Base-by-base conservation (phyloP, 306 rosid species). In the Inga oerstediana region DNA sequence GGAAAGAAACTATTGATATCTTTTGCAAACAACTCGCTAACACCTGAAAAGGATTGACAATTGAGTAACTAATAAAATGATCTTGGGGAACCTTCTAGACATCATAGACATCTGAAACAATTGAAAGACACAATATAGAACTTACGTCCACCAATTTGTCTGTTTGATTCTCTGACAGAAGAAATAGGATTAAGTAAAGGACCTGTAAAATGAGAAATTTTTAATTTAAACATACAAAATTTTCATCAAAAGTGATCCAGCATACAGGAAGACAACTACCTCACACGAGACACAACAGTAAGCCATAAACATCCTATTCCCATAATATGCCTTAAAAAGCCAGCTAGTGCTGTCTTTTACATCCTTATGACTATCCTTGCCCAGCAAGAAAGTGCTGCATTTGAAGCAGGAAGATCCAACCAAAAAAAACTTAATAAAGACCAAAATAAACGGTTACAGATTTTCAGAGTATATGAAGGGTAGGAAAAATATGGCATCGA, bases 301-400 rank as follows among this genome's bases (percentile, higher is more conserved):
- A 24, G 95, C 99, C 98, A 97, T 97, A 89, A 97, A 94, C 87
- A 91, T 92, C 89, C 94, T 85, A 85, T 97, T 97, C 81, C 97
- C 97, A 51, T 97, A 97, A 84, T 97, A 97, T 80, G 88, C 85
- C 93, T 66, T 94, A 75, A 97, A 94, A 87, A 97, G 97, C 98
- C 98, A 92, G 84, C 61, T 97, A 83, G 91, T 90, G 88, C 99
- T 97, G 91, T 97, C 99, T 80, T 97, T 97, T 67, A 97, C 98
- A 79, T 97, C 99, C 88, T 97, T 97, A 87, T 97, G 99, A 87
- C 98, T 96, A 80, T 85, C 90, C 87, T 96, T 96, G 84, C 99
- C 99, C 32, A 72, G 46, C 85, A 96, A 90, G 92, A 94, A 97
- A 84, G 99, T 96, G 87, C 99, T 96, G 93, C 89, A 77, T 84